Conservation (phyloP, 192 early-diverging fungal genomes). For the Coemansia sp. region DNA sequence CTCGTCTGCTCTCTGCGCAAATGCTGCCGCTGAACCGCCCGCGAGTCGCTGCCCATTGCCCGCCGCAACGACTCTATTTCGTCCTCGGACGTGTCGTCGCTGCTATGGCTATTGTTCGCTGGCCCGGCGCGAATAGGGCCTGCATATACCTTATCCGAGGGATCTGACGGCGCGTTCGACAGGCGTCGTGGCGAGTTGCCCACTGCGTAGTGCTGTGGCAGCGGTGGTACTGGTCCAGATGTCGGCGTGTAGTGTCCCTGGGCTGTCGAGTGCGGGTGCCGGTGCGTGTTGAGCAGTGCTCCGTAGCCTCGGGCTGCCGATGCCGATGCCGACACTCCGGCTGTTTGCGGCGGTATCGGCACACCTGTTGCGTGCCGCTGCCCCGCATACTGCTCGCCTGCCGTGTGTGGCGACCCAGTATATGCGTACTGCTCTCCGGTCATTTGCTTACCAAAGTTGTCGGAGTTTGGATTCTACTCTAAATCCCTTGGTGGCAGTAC, state of each 20-base stretch:
- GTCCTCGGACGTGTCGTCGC: slow-evolving; percentile 44
- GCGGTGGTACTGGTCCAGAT: slow-evolving; percentile 10
- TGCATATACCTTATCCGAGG: slow-evolving; percentile 23
- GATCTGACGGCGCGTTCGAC: slow-evolving; percentile 43
- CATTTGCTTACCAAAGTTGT: slow-evolving; percentile 21
- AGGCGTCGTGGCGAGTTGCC: slow-evolving; percentile 27
- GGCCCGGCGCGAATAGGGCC: slow-evolving; percentile 19
- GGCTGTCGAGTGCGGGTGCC: slow-evolving; percentile 17
- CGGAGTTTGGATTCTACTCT: neutral
- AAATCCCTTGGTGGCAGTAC: no score
- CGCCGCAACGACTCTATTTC: slow-evolving; percentile 52
- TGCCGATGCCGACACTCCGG: slow-evolving; percentile 15
- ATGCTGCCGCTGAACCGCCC: slow-evolving; percentile 47
- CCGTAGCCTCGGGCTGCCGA: slow-evolving; percentile 27
- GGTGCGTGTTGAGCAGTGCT: slow-evolving; percentile 31
- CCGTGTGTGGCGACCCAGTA: slow-evolving; percentile 25
- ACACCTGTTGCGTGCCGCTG: slow-evolving; percentile 8
- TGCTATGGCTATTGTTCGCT: slow-evolving; percentile 19
- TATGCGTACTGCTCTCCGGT: slow-evolving; percentile 29
- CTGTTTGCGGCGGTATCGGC: slow-evolving; percentile 15
- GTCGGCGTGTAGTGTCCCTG: slow-evolving; percentile 18
- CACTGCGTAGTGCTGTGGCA: slow-evolving; percentile 16
- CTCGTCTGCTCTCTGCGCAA: slow-evolving; percentile 35
- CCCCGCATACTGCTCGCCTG: slow-evolving; percentile 24
- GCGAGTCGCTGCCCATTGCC: slow-evolving; percentile 47